Base-by-base conservation (phyloP, 208 protist species). In the Strigomonas culicis region DNA sequence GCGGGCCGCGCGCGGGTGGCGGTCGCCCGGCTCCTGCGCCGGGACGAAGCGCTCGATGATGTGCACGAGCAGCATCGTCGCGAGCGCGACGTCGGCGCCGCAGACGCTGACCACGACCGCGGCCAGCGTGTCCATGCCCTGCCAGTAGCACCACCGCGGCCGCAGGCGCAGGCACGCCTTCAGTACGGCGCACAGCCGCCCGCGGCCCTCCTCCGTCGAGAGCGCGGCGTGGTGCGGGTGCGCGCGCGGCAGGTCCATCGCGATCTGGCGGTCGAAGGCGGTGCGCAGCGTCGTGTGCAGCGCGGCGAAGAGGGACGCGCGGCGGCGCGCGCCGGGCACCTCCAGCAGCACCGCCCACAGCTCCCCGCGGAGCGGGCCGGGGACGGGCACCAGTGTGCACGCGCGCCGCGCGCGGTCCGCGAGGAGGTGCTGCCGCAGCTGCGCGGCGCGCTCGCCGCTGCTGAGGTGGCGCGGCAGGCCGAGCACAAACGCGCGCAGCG, bases 211-310 rank as follows among this genome's bases (percentile, higher is more conserved):
- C 2, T 81, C 59, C 0, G 83, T 84, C 21, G 82, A 55, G 3
- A 98, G 72, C 0, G 98, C 61, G 17, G 77, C 79, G 74, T 98
- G 80, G 69, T 98, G 98, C 67, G 96, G 95, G 71, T 98, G 96
- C 65, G 96, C 98, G 49, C 97, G 86, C 0, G 93, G 95, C 31
- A 98, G 92, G 69, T 98, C 97, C 1, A 98, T 78, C 27, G 85
- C 59, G 28, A 98, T 86, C 72, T 98, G 97, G 17, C 90, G 79
- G 62, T 98, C 95, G 43, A 28, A 58, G 52, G 31, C 43, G 10
- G 39, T 52, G 30, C 51, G 21, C 7, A 30, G 63, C n/a, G 19
- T 24, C 11, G 13, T 13, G 41, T 34, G 4, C 15, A 21, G 50
- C 50, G 21, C 0, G 17, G 63, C 22, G 25, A 65, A 69, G 8